Conservation (phyloP, 75 land plant genomes). For the Chamaecyparis obtusa region DNA sequence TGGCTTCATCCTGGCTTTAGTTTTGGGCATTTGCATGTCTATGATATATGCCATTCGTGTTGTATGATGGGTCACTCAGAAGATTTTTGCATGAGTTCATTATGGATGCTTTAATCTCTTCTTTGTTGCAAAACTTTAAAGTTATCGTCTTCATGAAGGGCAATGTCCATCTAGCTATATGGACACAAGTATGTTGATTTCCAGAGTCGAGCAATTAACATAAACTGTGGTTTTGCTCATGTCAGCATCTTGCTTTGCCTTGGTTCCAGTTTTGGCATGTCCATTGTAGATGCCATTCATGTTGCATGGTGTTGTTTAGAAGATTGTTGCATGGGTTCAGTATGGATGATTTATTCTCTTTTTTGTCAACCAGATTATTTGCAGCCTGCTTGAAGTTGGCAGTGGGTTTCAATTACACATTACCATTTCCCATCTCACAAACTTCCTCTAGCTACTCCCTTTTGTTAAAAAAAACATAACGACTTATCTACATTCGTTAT, state of each 20-base stretch:
- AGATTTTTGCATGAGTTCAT: background rate
- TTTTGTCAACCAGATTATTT: too few species aligned
- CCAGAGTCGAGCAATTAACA: background rate
- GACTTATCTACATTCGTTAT: too few species aligned
- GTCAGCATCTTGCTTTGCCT: background rate
- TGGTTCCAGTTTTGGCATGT: background rate
- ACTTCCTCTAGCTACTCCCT: too few species aligned
- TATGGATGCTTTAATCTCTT: background rate
- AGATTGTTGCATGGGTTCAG: background rate
- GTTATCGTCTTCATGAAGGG: background rate
- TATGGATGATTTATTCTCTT: background rate
- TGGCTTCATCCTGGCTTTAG: background rate
- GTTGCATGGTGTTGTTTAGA: background rate
- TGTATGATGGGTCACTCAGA: background rate
- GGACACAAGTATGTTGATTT: background rate
- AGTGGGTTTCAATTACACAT: background rate
- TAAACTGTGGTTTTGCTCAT: background rate
- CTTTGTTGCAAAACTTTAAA: background rate
- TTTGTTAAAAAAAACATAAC: too few species aligned
- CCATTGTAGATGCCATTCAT: background rate
- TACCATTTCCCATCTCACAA: too few species aligned
- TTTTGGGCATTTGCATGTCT: background rate
- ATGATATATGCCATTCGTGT: background rate
- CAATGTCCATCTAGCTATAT: background rate
- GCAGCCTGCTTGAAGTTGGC: background rate